These are phyloP conservation scores for Acanthamoeba sp. DNA, from an alignment of 208 protist genomes.

Conservation along the genomic window DNA sequence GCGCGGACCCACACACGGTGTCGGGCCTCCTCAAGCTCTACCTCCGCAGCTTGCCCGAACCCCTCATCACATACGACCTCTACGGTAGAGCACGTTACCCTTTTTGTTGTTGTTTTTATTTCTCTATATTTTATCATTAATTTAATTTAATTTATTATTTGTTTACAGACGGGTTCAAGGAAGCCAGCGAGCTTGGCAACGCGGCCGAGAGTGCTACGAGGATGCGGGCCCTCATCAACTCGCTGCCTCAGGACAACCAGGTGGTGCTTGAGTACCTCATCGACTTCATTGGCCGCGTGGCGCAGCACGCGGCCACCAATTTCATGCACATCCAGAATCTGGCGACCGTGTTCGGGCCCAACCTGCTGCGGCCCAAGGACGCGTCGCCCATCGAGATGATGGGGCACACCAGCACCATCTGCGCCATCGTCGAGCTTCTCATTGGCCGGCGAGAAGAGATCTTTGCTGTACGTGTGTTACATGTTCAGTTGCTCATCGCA, in stretches of 20 bases:
- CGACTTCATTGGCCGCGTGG: constrained; percentile 44
- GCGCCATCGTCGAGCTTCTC: constrained; percentile 33
- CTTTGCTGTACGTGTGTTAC: not conserved
- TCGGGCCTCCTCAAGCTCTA: constrained; percentile 67
- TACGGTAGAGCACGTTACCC: not conserved
- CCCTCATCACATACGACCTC: constrained; percentile 63
- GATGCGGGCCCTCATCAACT: not conserved
- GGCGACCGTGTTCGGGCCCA: constrained; percentile 56
- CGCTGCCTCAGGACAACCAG: constrained; percentile 18
- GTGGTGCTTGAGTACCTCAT: constrained; percentile 34
- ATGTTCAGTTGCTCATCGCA: not conserved
- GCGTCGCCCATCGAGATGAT: constrained; percentile 36
- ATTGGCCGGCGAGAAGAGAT: not conserved
- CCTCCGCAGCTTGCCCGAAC: constrained; percentile 56
- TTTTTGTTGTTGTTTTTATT: not conserved
- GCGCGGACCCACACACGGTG: constrained; percentile 60
- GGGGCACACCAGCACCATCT: constrained; percentile 49
- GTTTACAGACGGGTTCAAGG: not conserved
- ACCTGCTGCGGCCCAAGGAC: constrained; percentile 41
- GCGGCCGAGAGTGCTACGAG: not conserved
- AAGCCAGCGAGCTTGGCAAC: not conserved
- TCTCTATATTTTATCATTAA: not conserved
- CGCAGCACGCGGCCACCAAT: constrained; percentile 7
- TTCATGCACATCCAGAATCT: constrained; percentile 70
- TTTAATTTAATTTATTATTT: not conserved